Conservation (phyloP, 192 early-diverging fungal species). For the Entomortierella chlamydospora region DNA sequence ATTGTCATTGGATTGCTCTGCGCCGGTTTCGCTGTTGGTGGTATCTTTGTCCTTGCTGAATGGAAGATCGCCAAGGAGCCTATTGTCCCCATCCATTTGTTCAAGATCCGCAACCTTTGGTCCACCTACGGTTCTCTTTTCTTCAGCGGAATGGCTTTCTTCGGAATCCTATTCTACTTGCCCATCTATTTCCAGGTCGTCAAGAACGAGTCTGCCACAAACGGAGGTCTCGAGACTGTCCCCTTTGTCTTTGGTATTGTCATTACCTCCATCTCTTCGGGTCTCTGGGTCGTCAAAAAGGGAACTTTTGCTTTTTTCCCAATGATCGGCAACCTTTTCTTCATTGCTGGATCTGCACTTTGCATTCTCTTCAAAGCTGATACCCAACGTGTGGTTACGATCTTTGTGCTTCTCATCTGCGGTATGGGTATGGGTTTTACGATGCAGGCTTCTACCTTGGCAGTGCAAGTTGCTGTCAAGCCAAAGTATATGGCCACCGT, state of each 20-base stretch:
- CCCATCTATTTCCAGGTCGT: conserved; percentile 76
- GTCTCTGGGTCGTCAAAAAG: conserved; percentile 63
- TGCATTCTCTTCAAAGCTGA: conserved; percentile 66
- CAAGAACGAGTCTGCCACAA: conserved; percentile 62
- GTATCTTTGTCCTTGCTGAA: conserved; percentile 65
- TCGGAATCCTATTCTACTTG: conserved; percentile 70
- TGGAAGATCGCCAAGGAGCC: conserved; percentile 68
- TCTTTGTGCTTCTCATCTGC: conserved; percentile 65
- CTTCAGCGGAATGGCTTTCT: conserved; percentile 68
- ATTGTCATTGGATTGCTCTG: conserved; percentile 67
- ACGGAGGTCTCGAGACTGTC: conserved; percentile 70
- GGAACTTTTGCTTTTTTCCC: conserved; percentile 64
- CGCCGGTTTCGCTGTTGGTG: conserved; percentile 57
- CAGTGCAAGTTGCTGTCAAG: conserved; percentile 56
- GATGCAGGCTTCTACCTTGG: conserved; percentile 62
- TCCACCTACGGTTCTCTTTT: conserved; percentile 60
- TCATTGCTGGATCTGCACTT: conserved; percentile 65
- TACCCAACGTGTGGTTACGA: conserved; percentile 59
- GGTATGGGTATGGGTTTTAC: conserved; percentile 69
- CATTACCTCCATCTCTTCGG: conserved; percentile 63
- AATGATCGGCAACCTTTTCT: conserved; percentile 63
- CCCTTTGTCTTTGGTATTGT: conserved; percentile 70
- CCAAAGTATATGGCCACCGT: conserved; percentile 64
- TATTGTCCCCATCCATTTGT: conserved; percentile 62
- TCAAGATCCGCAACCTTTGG: conserved; percentile 68